These are phyloP conservation scores for Emydomyces testavorans DNA, from an alignment of 2,329 filamentous ascomycete genomes.

Conservation along the genomic window DNA sequence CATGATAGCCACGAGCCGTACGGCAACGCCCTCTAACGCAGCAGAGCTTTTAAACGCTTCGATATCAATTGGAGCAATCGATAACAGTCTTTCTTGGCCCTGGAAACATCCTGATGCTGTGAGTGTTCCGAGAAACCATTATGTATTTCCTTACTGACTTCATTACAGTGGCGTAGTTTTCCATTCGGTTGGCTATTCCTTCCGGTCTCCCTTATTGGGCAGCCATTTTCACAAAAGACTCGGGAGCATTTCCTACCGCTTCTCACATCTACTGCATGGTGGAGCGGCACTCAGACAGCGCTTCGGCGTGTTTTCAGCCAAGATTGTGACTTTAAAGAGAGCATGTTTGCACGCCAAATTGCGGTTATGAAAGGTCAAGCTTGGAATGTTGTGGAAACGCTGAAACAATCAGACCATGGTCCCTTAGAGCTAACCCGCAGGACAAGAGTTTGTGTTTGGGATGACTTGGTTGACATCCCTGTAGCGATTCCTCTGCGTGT, in stretches of 20 bases:
- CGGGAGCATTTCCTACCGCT: slow-evolving; percentile 91
- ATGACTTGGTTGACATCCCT: slow-evolving; percentile 91
- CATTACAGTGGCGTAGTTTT: slow-evolving; percentile 60
- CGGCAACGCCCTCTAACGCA: slow-evolving; percentile 41
- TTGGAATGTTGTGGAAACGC: slow-evolving; percentile 96
- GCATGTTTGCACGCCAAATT: slow-evolving; percentile 97
- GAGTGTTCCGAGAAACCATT: slow-evolving; percentile 24
- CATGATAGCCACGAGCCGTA: slow-evolving; percentile 62
- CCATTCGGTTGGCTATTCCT: slow-evolving; percentile 98
- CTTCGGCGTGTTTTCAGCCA: slow-evolving; percentile 79
- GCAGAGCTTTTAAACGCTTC: slow-evolving; percentile 41
- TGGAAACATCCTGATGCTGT: slow-evolving; percentile 96
- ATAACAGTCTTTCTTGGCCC: slow-evolving; percentile 96
- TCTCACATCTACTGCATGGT: slow-evolving; percentile 90
- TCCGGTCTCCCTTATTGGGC: slow-evolving; percentile 87
- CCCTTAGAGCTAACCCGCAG: slow-evolving; percentile 84
- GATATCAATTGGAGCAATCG: slow-evolving; percentile 80
- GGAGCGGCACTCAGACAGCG: slow-evolving; percentile 83
- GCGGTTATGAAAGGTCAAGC: slow-evolving; percentile 99
- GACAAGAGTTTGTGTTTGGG: slow-evolving; percentile 91
- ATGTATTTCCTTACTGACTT: not conserved
- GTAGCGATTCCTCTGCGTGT: slow-evolving; percentile 81
- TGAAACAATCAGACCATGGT: slow-evolving; percentile 85
- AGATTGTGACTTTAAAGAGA: slow-evolving; percentile 92
- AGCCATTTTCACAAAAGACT: slow-evolving; percentile 89